Evolutionary conservation across 148 eudicot species (phyloP).

Genomic region (Arbutus unedo): DNA sequence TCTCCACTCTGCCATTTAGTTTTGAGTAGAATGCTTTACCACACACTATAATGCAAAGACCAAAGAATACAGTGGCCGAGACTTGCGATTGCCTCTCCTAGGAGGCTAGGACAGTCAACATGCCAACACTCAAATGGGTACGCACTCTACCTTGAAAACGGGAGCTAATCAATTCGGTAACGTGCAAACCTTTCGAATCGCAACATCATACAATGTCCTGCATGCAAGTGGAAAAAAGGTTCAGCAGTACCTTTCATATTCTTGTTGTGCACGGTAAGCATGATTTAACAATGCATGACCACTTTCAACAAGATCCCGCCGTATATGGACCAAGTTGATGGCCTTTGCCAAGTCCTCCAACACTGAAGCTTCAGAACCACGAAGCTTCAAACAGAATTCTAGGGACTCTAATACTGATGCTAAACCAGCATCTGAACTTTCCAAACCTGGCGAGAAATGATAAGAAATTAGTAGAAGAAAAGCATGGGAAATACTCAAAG

Average conservation of each 20-base stretch:
- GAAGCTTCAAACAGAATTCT: constrained; percentile 83
- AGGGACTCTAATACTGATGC: constrained; percentile 84
- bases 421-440: constrained; percentile 83
- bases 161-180: not conserved
- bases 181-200: constrained; percentile 9
- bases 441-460: constrained; percentile 43
- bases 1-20: too few species aligned
- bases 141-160: not conserved
- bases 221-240: not conserved
- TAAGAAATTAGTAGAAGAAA: not conserved
- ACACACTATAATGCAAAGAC: not conserved
- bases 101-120: not conserved
- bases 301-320: constrained; percentile 93
- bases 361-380: constrained; percentile 92
- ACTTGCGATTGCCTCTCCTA: not conserved
- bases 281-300: constrained; percentile 89
- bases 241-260: constrained; percentile 69
- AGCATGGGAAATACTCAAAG: not conserved
- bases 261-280: constrained; percentile 80
- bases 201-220: not conserved
- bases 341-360: constrained; percentile 94
- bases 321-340: constrained; percentile 80
- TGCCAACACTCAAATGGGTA: not conserved
- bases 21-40: too few species aligned
- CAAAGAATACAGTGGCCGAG: not conserved